Evolutionary conservation across 2,329 filamentous ascomycete species (phyloP).

Genomic region (Fusarium nodosum): DNA sequence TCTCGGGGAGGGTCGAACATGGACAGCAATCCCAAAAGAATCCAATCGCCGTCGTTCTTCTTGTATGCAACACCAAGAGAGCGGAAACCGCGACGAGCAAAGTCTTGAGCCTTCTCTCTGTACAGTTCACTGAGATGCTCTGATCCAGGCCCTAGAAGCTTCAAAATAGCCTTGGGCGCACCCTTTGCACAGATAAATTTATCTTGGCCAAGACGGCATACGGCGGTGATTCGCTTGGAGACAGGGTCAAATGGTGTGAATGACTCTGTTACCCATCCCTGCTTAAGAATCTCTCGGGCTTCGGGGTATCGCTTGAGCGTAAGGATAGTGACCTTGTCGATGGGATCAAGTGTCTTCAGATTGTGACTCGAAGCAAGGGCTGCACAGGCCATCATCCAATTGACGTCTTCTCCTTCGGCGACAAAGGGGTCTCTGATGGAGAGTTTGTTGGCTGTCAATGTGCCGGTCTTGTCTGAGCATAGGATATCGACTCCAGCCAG

Average conservation of each 20-base stretch:
- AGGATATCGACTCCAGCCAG: conserved; percentile 35
- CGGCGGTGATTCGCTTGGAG: conserved; percentile 30
- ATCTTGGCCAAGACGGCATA: conserved; percentile 22
- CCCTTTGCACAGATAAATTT: conserved; percentile 21
- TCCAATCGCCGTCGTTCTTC: conserved; percentile 34
- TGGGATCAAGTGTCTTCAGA: conserved; percentile 12
- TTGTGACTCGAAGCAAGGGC: conserved; percentile 29
- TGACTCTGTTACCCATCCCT: conserved; percentile 25
- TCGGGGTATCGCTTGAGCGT: conserved; percentile 34
- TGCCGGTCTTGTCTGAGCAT: conserved; percentile 36
- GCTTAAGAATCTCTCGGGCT: conserved; percentile 30
- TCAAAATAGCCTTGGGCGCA: conserved; percentile 18
- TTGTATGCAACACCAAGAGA: conserved; percentile 37
- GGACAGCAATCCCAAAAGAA: conserved; percentile 22
- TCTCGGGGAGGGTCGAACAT: conserved; percentile 36
- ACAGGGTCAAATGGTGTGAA: conserved; percentile 35
- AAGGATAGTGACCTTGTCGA: conserved; percentile 36
- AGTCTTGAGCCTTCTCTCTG: conserved; percentile 31
- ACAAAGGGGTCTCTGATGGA: conserved; percentile 32
- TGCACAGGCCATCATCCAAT: conserved; percentile 41
- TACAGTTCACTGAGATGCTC: conserved; percentile 20
- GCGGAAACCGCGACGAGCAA: conserved; percentile 29
- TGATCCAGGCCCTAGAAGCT: conserved; percentile 11
- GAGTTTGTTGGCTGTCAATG: conserved; percentile 27
- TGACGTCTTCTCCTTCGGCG: conserved; percentile 31